Evolutionary conservation across 352 stramenopile species (phyloP), one percentile per base, ranked within the genome.

Genomic region (Globisporangium nagaii): DNA sequence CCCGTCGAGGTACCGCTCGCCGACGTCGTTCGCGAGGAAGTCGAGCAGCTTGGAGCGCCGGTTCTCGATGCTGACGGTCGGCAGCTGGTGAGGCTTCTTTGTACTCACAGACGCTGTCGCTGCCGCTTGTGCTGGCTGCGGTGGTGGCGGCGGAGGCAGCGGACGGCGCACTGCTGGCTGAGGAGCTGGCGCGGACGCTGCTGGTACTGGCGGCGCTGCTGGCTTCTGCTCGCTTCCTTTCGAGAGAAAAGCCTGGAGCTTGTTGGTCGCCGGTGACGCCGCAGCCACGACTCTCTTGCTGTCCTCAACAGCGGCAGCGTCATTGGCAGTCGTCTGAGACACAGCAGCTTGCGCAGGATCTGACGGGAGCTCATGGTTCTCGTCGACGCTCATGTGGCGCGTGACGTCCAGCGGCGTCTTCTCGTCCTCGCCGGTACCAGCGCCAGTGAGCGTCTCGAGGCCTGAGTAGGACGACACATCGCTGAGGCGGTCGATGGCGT

Each of bases 21-120:
- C 73, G n/a, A 84, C 60, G 48, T 90, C 79, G n/a, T 71, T 83
- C 30, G 79, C 79, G 8, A 90, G 57, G 47, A 90, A 90, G 63
- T 90, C 79, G 20, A 90, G 66, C 30, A 90, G 58, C 54, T 90
- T 90, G 46, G 68, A 84, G 48, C 73, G 68, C 7, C 74, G 57
- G 34, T 79, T 72, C 46, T 80, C 56, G 24, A 63, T 63, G 34
- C 36, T 12, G 8, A 36, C 49, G 15, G 19, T 50, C 9, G 45
- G 55, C 11, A 36, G 12, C 24, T 13, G 32, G 3, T n/a, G n/a
- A n/a, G 31, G 24, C 22, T 40, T 39, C 31, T 45, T 36, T n/a
- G n/a, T n/a, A n/a, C n/a, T n/a, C 32, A 24, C 17, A 49, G 25
- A 10, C 9, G 27, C 27, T 27, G 43, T n/a, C 19, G 19, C 17